Conservation (phyloP, 2,329 filamentous ascomycete species). For the Pseudogymnoascus sp. region DNA sequence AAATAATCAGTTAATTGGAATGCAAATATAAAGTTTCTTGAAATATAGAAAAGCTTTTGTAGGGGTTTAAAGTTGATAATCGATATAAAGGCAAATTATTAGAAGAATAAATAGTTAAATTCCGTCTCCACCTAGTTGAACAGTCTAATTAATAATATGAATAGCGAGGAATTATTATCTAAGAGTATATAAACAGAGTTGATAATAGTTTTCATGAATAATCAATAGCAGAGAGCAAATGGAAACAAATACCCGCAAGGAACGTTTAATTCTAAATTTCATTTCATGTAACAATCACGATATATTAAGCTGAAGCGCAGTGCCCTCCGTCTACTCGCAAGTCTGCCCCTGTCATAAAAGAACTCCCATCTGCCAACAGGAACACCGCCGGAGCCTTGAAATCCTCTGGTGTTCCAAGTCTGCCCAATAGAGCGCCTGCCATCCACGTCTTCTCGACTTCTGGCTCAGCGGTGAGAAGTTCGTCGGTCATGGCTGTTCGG, state of each 20-base stretch:
- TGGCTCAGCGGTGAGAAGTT: slow-evolving; percentile 29
- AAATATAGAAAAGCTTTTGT: too few relatives aligned
- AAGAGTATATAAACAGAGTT: too few relatives aligned
- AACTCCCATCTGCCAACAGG: slow-evolving; percentile 53
- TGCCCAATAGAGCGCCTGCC: slow-evolving; percentile 71
- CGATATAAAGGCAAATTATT: not conserved
- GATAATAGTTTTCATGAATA: too few relatives aligned
- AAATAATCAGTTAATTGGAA: too few relatives aligned
- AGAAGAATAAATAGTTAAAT: not conserved
- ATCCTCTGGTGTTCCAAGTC: slow-evolving; percentile 56
- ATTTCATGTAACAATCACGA: not conserved
- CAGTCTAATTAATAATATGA: not conserved
- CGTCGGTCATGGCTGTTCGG: slow-evolving; percentile 41
- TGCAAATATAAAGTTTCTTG: too few relatives aligned
- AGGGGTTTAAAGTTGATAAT: too few relatives aligned
- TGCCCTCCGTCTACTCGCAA: slow-evolving; percentile 67
- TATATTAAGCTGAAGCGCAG: not conserved
- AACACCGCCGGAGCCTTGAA: slow-evolving; percentile 63
- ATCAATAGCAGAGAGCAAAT: too few relatives aligned
- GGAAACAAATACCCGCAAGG: too few relatives aligned
- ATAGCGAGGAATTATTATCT: too few relatives aligned
- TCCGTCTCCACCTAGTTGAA: not conserved
- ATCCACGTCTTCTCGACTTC: slow-evolving; percentile 53
- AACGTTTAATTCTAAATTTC: too few relatives aligned
- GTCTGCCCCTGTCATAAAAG: slow-evolving; percentile 61